Percentiles rank a stretch among this genome's conserved stretches.
Conservation (phyloP, 1,284 basidiomycete genomes). For the Cryptococcus floricola region DNA sequence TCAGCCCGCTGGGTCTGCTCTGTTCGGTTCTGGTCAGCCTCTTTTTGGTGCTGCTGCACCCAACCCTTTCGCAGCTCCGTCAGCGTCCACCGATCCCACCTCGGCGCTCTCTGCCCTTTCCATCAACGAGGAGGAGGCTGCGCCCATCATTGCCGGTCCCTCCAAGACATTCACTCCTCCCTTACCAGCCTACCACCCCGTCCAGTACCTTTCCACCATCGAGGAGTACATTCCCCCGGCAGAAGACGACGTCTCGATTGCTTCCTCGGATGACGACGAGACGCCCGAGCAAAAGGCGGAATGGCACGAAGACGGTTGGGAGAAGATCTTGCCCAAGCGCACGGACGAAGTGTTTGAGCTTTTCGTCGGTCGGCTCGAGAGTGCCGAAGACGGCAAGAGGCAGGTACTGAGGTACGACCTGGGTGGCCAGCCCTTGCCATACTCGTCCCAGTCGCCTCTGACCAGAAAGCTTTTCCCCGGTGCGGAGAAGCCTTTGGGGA, state of each 20-base stretch:
- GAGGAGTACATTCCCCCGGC: constrained; percentile 45
- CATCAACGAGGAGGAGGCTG: constrained; percentile 6
- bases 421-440: constrained; percentile 45
- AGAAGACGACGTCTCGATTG: constrained; percentile 28
- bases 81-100: constrained; percentile 2
- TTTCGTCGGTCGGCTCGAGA: constrained; percentile 41
- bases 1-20: constrained; percentile 13
- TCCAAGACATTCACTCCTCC: constrained; percentile 30
- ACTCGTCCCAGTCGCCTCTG: constrained; percentile 41
- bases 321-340: constrained; percentile 40
- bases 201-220: constrained; percentile 47
- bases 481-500: constrained; percentile 28
- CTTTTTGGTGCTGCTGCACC: constrained; percentile 26
- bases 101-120: constrained; percentile 26
- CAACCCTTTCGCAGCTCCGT: constrained; percentile 20
- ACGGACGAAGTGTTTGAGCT: constrained; percentile 49
- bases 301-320: constrained; percentile 37
- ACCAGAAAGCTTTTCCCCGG: constrained; percentile 44
- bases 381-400: constrained; percentile 38
- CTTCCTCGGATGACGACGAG: constrained; percentile 31
- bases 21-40: constrained; percentile 33
- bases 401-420: constrained; percentile 51
- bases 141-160: constrained; percentile 3
- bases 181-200: constrained; percentile 46
- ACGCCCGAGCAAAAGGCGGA: constrained; percentile 30